phyloP scores from a whole-genome alignment of 2,329 filamentous ascomycete species.

The Colletotrichum musicola region DNA sequence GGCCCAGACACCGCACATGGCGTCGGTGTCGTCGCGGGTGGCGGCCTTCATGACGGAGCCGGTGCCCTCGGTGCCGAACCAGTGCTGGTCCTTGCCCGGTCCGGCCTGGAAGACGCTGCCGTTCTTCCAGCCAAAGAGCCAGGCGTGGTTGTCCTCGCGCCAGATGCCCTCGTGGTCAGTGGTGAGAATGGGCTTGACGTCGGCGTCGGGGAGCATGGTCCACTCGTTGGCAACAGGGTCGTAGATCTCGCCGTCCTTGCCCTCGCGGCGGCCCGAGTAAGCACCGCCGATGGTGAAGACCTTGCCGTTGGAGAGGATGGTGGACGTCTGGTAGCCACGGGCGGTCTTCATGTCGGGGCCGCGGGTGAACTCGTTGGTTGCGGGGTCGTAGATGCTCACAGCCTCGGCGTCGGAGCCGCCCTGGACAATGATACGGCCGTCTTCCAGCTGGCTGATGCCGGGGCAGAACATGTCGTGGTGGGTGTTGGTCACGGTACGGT shows the following conservation, averaged over 20 bases:
- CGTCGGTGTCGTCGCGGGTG: slow-evolving; percentile 54
- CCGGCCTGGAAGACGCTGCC: slow-evolving; percentile 67
- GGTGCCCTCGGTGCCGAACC: slow-evolving; percentile 61
- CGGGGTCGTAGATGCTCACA: slow-evolving; percentile 62
- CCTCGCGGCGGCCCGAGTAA: slow-evolving; percentile 58
- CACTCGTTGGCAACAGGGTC: slow-evolving; percentile 59
- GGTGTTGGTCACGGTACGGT: slow-evolving; percentile 54
- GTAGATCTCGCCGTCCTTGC: slow-evolving; percentile 70
- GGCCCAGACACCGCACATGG: slow-evolving; percentile 68
- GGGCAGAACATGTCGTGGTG: slow-evolving; percentile 70
- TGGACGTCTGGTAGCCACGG: slow-evolving; percentile 66
- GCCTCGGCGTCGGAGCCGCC: slow-evolving; percentile 64
- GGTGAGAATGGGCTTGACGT: slow-evolving; percentile 64
- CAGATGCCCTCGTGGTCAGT: slow-evolving; percentile 63
- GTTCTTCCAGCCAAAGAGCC: slow-evolving; percentile 58
- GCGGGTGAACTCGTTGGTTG: slow-evolving; percentile 52
- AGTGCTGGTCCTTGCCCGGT: slow-evolving; percentile 67
- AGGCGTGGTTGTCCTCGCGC: slow-evolving; percentile 52
- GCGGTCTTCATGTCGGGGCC: slow-evolving; percentile 58
- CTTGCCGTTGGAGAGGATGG: slow-evolving; percentile 63
- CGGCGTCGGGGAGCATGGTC: slow-evolving; percentile 57
- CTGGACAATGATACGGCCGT: slow-evolving; percentile 64
- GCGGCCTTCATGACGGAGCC: slow-evolving; percentile 59
- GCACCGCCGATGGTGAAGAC: slow-evolving; percentile 72
- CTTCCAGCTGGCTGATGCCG: slow-evolving; percentile 62